Evolutionary conservation across 176 grass and related monocot species (phyloP).

Genomic region (Puccinellia tenuiflora): DNA sequence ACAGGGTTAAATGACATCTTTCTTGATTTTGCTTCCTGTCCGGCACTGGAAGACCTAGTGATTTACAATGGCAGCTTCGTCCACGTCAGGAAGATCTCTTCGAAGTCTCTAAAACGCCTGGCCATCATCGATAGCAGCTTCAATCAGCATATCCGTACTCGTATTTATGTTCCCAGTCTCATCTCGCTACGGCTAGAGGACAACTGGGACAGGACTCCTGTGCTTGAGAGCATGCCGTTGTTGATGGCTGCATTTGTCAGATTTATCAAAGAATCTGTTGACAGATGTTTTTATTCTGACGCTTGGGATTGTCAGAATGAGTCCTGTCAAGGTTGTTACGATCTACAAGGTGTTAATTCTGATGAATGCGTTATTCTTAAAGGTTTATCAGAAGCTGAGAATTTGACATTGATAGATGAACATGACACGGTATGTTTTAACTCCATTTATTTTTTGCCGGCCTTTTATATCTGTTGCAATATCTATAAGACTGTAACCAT

Average conservation of each 20-base stretch:
- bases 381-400: slow-evolving; percentile 14
- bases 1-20: not conserved
- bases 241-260: not conserved
- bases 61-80: not conserved
- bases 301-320: not conserved
- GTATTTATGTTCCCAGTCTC: not conserved
- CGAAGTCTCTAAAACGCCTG: not conserved
- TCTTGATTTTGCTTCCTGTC: slow-evolving; percentile 4
- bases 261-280: not conserved
- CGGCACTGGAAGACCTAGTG: not conserved
- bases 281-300: not conserved
- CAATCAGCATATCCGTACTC: not conserved
- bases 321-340: not conserved
- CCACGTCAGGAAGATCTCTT: not conserved
- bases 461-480: not conserved
- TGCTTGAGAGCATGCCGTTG: not conserved
- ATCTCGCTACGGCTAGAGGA: not conserved
- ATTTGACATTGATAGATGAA: slow-evolving; percentile 16
- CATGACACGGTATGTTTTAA: not conserved
- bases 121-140: not conserved
- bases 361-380: not conserved
- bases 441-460: not conserved
- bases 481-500: not conserved
- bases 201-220: not conserved
- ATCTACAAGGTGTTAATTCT: not conserved